Conservation (phyloP, 2,329 filamentous ascomycete species). For the Ceratocystis huliohia region DNA sequence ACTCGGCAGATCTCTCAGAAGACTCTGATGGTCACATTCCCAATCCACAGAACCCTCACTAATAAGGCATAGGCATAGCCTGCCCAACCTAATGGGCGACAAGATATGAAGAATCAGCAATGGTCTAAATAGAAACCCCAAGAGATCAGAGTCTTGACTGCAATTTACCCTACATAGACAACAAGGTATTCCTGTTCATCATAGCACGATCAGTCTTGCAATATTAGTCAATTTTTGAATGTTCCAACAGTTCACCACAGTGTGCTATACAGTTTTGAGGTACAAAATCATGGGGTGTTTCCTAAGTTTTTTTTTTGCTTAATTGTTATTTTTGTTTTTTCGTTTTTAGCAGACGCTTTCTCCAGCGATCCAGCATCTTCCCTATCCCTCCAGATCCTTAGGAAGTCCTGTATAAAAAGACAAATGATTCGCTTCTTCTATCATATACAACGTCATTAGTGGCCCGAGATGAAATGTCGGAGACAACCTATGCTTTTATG, state of each 20-base stretch:
- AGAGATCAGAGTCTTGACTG: not conserved
- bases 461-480: not conserved
- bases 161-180: not conserved
- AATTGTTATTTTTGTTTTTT: conserved; percentile 11
- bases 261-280: not conserved
- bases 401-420: conserved; percentile 3
- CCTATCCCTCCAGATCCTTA: not conserved
- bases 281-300: conserved; percentile 6
- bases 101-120: not conserved
- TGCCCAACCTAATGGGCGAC: too few species aligned
- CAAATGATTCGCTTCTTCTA: not conserved
- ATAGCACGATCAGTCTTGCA: not conserved
- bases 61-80: not conserved
- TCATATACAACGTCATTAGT: not conserved
- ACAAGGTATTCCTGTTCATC: not conserved
- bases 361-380: not conserved
- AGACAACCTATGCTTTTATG: conserved; percentile 9
- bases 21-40: not conserved
- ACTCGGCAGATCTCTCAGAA: conserved; percentile 2
- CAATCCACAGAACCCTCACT: not conserved
- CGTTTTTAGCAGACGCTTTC: conserved; percentile 4
- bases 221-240: not conserved
- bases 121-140: not conserved
- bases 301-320: conserved; percentile 14
- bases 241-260: not conserved